Base-by-base conservation (phyloP, 2,329 filamentous ascomycete genomes). In the Neonectria hederae region DNA sequence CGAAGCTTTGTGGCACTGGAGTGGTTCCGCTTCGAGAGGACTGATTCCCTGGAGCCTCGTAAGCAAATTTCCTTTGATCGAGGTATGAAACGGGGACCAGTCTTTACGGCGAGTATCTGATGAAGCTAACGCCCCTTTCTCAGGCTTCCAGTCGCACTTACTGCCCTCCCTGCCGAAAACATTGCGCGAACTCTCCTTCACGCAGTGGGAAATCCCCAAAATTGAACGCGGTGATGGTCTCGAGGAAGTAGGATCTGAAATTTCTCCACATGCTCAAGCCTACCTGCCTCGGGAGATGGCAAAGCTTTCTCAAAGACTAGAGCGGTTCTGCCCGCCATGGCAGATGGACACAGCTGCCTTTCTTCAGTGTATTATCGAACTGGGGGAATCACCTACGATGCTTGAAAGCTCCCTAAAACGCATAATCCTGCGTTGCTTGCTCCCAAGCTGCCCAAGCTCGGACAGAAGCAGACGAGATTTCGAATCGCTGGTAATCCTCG, bases 11-110 rank as follows among this genome's bases (percentile, higher is more conserved):
- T 64, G 45, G 56, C 45, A 59, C 62, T 66, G 61, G 65, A 66
- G 56, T 64, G 61, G 56, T 64, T 66, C 53, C 65, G 61, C 54
- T 53, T 64, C 11, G 65, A 66, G 61, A 66, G 65, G 58, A 64
- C 57, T 42, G 9, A 64, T 54, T 51, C 46, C 51, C 24, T 22
- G n/a, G 48, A 54, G 46, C 30, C 45, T 56, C 45, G 8, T 45
- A 40, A 22, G 49, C 65, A 66, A 52, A 2, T 54, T 45, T 43
- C 24, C 30, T 66, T 64, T 61, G 65, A 66, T 61, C 30, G 21
- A 62, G 61, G 65, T 66, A 66, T 46, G 48, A 38, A 48, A 56
- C 52, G 17, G 19, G 21, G 24, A 19, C 42, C 21, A 49, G 46
- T 49, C 52, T 54, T 62, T 60, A 48, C 53, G 54, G 14, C 35